These are phyloP conservation scores for Arachnomyces sp. DNA, from an alignment of 2,329 filamentous ascomycete genomes.

Conservation along the genomic window DNA sequence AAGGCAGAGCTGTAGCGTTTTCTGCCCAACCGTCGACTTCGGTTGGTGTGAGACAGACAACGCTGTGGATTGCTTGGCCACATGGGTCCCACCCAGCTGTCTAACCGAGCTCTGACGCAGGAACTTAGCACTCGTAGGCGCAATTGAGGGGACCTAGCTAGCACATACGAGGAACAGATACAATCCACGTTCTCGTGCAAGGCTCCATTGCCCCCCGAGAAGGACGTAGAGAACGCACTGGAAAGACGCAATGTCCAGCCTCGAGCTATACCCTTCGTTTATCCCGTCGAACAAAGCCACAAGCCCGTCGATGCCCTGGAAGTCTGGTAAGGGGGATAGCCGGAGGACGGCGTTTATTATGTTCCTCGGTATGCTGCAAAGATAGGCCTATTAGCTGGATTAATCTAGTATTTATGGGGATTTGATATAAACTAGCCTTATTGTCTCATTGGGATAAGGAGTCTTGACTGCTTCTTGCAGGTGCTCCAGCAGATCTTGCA, in stretches of 20 bases:
- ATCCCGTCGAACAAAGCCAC: conserved; percentile 8
- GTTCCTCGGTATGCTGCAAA: conserved; percentile 7
- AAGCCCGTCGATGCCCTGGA: conserved; percentile 2
- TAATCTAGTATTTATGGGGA: neutral
- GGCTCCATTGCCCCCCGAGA: conserved; percentile 8
- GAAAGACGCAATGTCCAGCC: conserved; percentile 11
- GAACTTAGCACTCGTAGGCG: neutral
- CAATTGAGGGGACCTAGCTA: neutral
- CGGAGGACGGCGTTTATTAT: conserved; percentile 6
- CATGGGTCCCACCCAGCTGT: conserved; percentile 6
- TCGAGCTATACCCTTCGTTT: conserved; percentile 6
- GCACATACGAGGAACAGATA: conserved; percentile 12
- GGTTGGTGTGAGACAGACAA: conserved; percentile 6
- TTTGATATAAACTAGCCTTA: too few relatives aligned
- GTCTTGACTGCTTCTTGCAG: too few relatives aligned
- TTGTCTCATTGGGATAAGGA: too few relatives aligned
- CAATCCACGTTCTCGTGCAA: conserved; percentile 10
- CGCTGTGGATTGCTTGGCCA: conserved; percentile 1
- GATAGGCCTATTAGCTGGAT: neutral
- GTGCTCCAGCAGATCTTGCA: too few relatives aligned
- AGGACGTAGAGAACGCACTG: conserved; percentile 11
- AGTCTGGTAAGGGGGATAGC: conserved; percentile 3
- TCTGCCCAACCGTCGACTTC: conserved; percentile 10
- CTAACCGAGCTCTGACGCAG: conserved; percentile 6
- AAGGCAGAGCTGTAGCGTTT: conserved; percentile 6